Evolutionary conservation across 441 rosid genomes (phyloP).

Genomic region (Cnidoscolus chayamansa): DNA sequence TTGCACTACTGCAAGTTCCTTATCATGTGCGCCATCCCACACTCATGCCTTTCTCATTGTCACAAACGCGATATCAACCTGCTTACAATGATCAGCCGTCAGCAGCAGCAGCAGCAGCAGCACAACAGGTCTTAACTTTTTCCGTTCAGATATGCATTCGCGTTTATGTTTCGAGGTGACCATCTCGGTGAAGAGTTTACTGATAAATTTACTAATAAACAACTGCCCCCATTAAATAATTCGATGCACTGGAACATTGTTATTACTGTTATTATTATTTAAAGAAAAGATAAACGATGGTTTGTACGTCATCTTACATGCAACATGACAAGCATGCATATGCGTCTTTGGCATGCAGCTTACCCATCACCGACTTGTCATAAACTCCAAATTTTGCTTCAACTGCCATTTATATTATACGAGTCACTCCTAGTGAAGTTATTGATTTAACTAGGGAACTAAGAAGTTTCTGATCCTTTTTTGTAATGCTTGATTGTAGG

Average conservation of each 20-base stretch:
- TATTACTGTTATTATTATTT: not conserved
- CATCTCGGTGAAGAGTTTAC: not conserved
- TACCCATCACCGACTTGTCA: not conserved
- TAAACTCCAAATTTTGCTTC: not conserved
- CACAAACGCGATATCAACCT: constrained; percentile 31
- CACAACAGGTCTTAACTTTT: constrained; percentile 51
- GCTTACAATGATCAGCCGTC: constrained; percentile 45
- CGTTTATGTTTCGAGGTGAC: not conserved
- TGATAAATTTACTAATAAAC: not conserved
- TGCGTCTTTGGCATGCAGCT: not conserved
- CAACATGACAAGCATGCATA: not conserved
- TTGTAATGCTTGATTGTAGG: constrained; percentile 32
- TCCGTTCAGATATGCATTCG: not conserved
- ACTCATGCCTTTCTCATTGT: constrained; percentile 31
- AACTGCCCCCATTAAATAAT: not conserved
- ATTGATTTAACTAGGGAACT: not conserved
- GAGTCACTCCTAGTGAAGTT: not conserved
- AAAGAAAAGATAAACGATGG: too few species aligned
- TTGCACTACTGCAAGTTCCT: constrained; percentile 40
- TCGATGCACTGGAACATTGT: not conserved
- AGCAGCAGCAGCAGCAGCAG: constrained; percentile 34
- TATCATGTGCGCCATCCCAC: constrained; percentile 40
- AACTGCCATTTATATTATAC: not conserved
- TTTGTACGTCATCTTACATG: not conserved
- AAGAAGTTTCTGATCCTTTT: constrained; percentile 1